Base-by-base conservation (phyloP, 805 yeast genomes). In the Metschnikowia cerradonensis region DNA sequence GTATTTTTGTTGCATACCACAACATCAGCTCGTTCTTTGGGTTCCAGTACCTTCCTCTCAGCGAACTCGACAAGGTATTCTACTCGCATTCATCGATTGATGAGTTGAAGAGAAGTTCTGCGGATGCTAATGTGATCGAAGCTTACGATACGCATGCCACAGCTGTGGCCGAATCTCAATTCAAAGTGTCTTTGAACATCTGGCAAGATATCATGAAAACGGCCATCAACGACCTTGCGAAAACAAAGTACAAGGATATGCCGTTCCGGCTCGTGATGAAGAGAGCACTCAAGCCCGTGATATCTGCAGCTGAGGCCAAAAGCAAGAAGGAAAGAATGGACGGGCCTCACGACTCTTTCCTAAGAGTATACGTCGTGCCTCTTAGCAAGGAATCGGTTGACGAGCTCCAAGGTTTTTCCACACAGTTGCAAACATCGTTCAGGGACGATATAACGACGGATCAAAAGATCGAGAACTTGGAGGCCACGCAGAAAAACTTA, bases 1-100 rank as follows among this genome's bases (percentile, higher is more conserved):
- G 99, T 5, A 89, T 94, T 2, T 90, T 88, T 58, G 76, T 92
- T 14, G 97, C 97, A 0, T 92, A 84, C 66, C 99, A 92, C 66
- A 92, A 91, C 65, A 78, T 90, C 47, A 75, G 80, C 31, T 72
- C 82, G 44, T 79, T 91, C 59, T 89, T 92, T 67, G 99, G 97
- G 3, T 94, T 90, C 67, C 92, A 90, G 66, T 92, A 92, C 65
- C 64, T 92, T 30, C 91, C 96, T 1, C 70, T 91, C 45, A 67
- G 72, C 1, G 88, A 83, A 37, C 78, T 92, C 55, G 97, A 92
- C 64, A 60, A 63, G 36, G 61, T 71, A 1, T 71, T 66, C 51
- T 72, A 63, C 53, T 36, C 59, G 3, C 59, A 59, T 43, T 49
- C 54, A 26, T 34, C 47, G n/a, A 36, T 44, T 13, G 52, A 53